These are phyloP conservation scores for Pseudocercospora cruenta DNA, from an alignment of 2,329 filamentous ascomycete genomes.

Conservation along the genomic window DNA sequence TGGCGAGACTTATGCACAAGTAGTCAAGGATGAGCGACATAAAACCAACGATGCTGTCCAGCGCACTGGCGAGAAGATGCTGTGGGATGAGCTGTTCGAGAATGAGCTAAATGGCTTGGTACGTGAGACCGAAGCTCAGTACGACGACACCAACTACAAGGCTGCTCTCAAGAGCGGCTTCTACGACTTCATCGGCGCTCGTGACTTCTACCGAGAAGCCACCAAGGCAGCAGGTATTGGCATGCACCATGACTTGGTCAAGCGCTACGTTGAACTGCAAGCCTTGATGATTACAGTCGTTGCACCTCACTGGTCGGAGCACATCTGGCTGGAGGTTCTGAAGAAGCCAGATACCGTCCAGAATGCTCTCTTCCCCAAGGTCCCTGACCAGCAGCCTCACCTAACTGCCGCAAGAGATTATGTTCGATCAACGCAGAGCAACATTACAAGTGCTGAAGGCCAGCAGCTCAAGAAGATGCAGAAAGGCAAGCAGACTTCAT, in stretches of 20 bases:
- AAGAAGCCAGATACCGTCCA: constrained; percentile 77
- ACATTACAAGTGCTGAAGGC: constrained; percentile 84
- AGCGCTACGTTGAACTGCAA: constrained; percentile 84
- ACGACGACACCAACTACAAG: constrained; percentile 79
- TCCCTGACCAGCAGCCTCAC: constrained; percentile 65
- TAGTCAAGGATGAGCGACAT: constrained; percentile 47
- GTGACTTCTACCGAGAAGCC: constrained; percentile 88
- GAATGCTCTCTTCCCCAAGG: constrained; percentile 73
- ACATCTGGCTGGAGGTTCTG: constrained; percentile 91
- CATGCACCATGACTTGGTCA: constrained; percentile 81
- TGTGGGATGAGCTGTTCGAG: constrained; percentile 87
- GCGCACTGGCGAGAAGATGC: constrained; percentile 72
- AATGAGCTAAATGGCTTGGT: constrained; percentile 90
- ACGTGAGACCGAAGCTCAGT: constrained; percentile 77
- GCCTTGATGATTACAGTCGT: constrained; percentile 80
- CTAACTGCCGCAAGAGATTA: constrained; percentile 83
- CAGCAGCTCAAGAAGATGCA: constrained; percentile 83
- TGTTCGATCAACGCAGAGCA: constrained; percentile 72
- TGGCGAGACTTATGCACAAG: constrained; percentile 47
- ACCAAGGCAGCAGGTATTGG: constrained; percentile 75
- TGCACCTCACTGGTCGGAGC: constrained; percentile 91
- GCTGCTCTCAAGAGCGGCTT: constrained; percentile 80
- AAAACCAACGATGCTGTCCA: constrained; percentile 64
- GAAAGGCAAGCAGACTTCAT: constrained; percentile 84
- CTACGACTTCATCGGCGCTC: constrained; percentile 87